Percentiles rank a stretch among this genome's conserved stretches.
These are phyloP conservation scores for Penstemon eatonii DNA, from an alignment of 257 asterid species.

Conservation along the genomic window DNA sequence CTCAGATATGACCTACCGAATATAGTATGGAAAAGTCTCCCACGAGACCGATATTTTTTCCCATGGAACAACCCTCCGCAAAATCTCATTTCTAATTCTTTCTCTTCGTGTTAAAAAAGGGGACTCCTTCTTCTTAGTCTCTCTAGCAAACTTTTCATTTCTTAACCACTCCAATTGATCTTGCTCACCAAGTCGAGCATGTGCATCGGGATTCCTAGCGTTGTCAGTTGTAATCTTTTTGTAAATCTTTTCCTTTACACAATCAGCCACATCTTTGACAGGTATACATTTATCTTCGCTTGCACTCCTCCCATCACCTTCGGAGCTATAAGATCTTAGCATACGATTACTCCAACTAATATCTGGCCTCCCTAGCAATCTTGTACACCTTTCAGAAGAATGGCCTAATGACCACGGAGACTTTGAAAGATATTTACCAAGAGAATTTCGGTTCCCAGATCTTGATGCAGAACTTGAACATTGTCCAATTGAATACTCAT, in stretches of 20 bases:
- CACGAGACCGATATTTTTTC: constrained; percentile 84
- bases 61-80: constrained; percentile 91
- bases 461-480: constrained; percentile 40
- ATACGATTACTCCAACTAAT: constrained; percentile 44
- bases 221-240: constrained; percentile 42
- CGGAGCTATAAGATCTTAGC: constrained; percentile 70
- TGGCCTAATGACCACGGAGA: constrained; percentile 37
- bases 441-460: constrained; percentile 30
- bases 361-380: constrained; percentile 43
- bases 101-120: constrained; percentile 73
- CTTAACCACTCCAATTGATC: constrained; percentile 93
- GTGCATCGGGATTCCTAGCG: constrained; percentile 55
- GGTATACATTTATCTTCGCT: constrained; percentile 64
- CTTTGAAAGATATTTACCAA: constrained; percentile 44
- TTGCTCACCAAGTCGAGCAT: constrained; percentile 84
- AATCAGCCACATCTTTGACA: constrained; percentile 44
- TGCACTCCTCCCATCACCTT: constrained; percentile 88
- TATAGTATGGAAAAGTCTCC: constrained; percentile 92
- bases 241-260: constrained; percentile 45
- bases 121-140: constrained; percentile 83
- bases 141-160: constrained; percentile 76
- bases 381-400: constrained; percentile 36
- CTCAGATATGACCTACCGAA: constrained; percentile 52
- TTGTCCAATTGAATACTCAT: constrained; percentile 43
- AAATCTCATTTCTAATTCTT: constrained; percentile 74